These are phyloP conservation scores for Mariannaea sp. DNA, from an alignment of 2,329 filamentous ascomycete genomes.

Conservation along the genomic window DNA sequence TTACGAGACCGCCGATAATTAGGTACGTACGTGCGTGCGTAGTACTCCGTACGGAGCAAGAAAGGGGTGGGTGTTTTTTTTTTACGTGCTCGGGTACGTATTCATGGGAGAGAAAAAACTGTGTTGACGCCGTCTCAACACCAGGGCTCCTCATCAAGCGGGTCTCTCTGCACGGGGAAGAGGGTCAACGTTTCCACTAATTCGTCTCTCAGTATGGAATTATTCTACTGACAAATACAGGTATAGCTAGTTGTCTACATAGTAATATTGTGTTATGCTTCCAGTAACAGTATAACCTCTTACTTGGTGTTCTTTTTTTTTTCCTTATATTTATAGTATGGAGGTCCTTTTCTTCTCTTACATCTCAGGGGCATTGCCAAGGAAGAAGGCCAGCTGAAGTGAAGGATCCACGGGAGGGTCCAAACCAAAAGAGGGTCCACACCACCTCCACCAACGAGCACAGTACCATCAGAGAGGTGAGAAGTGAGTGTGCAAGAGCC, in stretches of 20 bases:
- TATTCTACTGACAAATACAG: too few species aligned
- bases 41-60: too few species aligned
- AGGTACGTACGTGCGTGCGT: too few species aligned
- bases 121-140: conserved; percentile 7
- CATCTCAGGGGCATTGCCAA: conserved; percentile 1
- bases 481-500: too few species aligned
- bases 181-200: conserved; percentile 24
- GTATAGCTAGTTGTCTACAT: too few species aligned
- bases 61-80: not conserved
- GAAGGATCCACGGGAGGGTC: conserved; percentile 33
- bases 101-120: not conserved
- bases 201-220: too few species aligned
- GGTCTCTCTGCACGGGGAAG: conserved; percentile 31
- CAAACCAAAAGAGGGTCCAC: conserved; percentile 11
- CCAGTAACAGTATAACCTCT: conserved; percentile 5
- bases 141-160: conserved; percentile 19
- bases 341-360: not conserved
- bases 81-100: conserved; percentile 12
- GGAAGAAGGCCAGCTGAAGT: conserved; percentile 29
- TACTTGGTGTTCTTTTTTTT: not conserved
- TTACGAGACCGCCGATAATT: not conserved
- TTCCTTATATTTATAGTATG: not conserved
- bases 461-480: not conserved
- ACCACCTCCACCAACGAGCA: conserved; percentile 1
- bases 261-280: too few species aligned